Base-by-base conservation (phyloP, 2,329 filamentous ascomycete species). In the Diaporthe destruens region DNA sequence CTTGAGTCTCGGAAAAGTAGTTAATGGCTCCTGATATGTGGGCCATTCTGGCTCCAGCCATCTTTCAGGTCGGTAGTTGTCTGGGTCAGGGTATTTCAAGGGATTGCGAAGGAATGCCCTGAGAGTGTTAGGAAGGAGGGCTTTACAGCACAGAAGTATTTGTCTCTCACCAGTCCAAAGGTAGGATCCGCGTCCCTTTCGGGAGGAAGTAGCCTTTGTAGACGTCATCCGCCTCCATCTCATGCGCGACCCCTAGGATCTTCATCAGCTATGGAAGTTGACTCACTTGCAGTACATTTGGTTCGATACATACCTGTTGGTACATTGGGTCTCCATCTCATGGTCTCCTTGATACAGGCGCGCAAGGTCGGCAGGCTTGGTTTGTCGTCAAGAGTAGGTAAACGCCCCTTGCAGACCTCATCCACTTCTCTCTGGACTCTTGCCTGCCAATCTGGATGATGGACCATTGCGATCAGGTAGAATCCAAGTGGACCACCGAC, bases 281-380 rank as follows among this genome's bases (percentile, higher is more conserved):
- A 39, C 12, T 18, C 6, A n/a, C n/a, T n/a, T n/a, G n/a, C n/a
- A 6, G 5, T 42, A 2, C 16, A 14, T 42, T 8, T 3, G n/a
- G 12, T 59, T 3, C 12, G 4, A 25, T 0, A 42, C 36, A 16
- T 29, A 59, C 56, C 56, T 59, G 56, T 59, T 34, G 56, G 56
- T 14, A 59, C 56, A 42, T 59, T 59, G 6, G 56, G 56, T n/a
- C 56, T 42, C 56, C 56, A 59, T 59, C 56, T 59, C 56, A 59
- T 59, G 14, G 56, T 59, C 36, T 59, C 56, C n/a, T 59, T 59
- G 23, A 59, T 59, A 34, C 56, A 59, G 23, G 56, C 56, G 11
- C 56, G 56, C n/a, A 59, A 20, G 1, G 25, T 25, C 2, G 56
- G 56, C 1, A 59, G 36, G 1, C 25, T 42, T 18, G 56, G 7